phyloP scores from a whole-genome alignment of 2,329 filamentous ascomycete genomes.

The Microsporum ferrugineum region DNA sequence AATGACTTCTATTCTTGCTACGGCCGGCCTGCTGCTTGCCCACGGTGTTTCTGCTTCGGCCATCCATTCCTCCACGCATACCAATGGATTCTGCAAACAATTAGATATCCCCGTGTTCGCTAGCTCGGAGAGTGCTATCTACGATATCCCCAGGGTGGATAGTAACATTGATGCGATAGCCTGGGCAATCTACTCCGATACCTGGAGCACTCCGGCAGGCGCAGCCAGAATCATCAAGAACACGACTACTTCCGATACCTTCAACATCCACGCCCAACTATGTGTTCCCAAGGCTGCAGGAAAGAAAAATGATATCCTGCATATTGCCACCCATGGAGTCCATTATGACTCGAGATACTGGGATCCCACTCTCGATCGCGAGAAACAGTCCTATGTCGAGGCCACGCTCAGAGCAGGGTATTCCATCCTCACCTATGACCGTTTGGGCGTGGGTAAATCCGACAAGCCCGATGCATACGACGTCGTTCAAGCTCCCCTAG shows the following conservation, averaged over 20 bases:
- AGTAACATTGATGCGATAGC: constrained; percentile 12
- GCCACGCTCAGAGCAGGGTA: constrained; percentile 28
- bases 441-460: constrained; percentile 29
- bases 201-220: constrained; percentile 11
- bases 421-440: constrained; percentile 32
- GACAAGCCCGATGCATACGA: constrained; percentile 30
- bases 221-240: constrained; percentile 11
- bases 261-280: constrained; percentile 15
- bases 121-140: constrained; percentile 7
- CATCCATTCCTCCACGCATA: constrained; percentile 4
- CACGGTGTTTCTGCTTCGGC: neutral
- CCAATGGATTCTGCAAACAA: constrained; percentile 12
- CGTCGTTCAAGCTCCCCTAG: constrained; percentile 29
- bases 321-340: constrained; percentile 16
- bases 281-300: constrained; percentile 11
- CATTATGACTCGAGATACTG: constrained; percentile 19
- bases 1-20: constrained; percentile 1
- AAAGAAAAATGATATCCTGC: constrained; percentile 12
- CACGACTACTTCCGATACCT: constrained; percentile 15
- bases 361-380: constrained; percentile 4
- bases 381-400: constrained; percentile 26
- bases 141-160: constrained; percentile 11
- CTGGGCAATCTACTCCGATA: constrained; percentile 13
- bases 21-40: neutral
- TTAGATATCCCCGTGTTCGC: constrained; percentile 13